Evolutionary conservation across 768 basidiomycete species (phyloP), one percentile per base, ranked within the genome.

Genomic region (Pleurotus djamor): DNA sequence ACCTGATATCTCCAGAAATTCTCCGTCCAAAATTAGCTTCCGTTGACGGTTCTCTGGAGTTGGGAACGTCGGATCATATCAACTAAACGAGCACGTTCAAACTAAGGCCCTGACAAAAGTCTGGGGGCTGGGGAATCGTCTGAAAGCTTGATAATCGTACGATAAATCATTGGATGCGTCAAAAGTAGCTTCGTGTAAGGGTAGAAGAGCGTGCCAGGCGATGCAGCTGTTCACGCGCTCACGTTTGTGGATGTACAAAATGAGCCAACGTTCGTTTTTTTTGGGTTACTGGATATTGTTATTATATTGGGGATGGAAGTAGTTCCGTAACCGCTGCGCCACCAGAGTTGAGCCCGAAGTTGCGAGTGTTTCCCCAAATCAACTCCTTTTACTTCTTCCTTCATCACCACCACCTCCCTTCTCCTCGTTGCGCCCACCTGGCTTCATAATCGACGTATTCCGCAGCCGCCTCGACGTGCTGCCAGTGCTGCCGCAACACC

Each of bases 391-490:
- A 43, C 21, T 28, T 28, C 21, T 28, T 28, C 21, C 21, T 28
- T 28, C 21, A 28, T 28, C 21, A 28, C 21, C 21, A 28, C 21
- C 21, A 54, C 35, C 52, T 16, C 17, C 28, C 28, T 12, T n/a
- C 54, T 56, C 54, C 54, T 56, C 54, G 41, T n/a, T 44, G 38
- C 54, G n/a, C n/a, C 54, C 54, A 56, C 41, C 54, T 56, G 54
- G 54, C 54, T 56, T 56, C 54, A 56, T 56, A 56, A 56, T 52
- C 37, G 35, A 36, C 54, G 12, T 28, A 28, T 28, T 28, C 21
- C 21, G 13, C 38, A 17, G 54, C 54, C n/a, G 54, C 37, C 16
- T 28, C 54, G 13, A 28, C 41, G n/a, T 60, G 35, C 34, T 32
- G 48, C 48, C n/a, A 9, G 10, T 41, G 38, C 21, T 28, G 21